These are phyloP conservation scores for Pythium guiyangense DNA, from an alignment of 352 stramenopile species.

Conservation along the genomic window DNA sequence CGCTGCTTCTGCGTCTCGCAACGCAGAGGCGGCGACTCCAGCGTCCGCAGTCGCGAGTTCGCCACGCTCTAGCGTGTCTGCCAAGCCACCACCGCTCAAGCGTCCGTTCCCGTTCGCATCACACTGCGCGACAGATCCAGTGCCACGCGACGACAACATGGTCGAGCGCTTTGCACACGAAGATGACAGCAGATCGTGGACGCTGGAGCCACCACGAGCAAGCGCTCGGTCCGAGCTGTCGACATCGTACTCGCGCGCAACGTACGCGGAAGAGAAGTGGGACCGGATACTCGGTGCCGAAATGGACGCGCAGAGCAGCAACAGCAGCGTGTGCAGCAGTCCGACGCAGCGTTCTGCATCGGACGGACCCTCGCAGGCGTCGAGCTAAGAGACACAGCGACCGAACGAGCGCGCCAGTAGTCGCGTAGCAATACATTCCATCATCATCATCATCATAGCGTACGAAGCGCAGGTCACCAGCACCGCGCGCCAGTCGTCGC, in stretches of 20 bases:
- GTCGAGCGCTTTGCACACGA: not conserved
- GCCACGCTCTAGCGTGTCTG: not conserved
- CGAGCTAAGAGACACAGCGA: not conserved
- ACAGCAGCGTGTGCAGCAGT: constrained; percentile 3
- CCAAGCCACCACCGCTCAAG: constrained; percentile 5
- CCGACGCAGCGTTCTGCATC: constrained; percentile 8
- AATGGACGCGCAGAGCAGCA: constrained; percentile 16
- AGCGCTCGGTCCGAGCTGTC: constrained; percentile 7
- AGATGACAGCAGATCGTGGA: too few relatives aligned
- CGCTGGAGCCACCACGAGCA: not conserved
- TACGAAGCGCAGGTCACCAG: too few relatives aligned
- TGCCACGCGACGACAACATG: not conserved
- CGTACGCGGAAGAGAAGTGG: constrained; percentile 65
- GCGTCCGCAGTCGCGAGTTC: not conserved
- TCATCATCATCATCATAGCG: too few relatives aligned
- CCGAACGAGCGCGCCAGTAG: too few relatives aligned
- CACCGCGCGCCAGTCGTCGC: constrained; percentile 20
- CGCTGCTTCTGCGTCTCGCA: not conserved
- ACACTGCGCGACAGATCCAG: too few relatives aligned
- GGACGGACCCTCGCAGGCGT: constrained; percentile 1
- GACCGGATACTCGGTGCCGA: constrained; percentile 55
- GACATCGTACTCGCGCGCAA: constrained; percentile 23
- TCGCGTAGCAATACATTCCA: not conserved
- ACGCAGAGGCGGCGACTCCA: too few relatives aligned
- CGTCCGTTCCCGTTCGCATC: constrained; percentile 8